Percentiles rank a stretch among this genome's conserved stretches.
Evolutionary conservation across 1,284 basidiomycete species (phyloP).

Genomic region (Trichosporon coremiiforme): DNA sequence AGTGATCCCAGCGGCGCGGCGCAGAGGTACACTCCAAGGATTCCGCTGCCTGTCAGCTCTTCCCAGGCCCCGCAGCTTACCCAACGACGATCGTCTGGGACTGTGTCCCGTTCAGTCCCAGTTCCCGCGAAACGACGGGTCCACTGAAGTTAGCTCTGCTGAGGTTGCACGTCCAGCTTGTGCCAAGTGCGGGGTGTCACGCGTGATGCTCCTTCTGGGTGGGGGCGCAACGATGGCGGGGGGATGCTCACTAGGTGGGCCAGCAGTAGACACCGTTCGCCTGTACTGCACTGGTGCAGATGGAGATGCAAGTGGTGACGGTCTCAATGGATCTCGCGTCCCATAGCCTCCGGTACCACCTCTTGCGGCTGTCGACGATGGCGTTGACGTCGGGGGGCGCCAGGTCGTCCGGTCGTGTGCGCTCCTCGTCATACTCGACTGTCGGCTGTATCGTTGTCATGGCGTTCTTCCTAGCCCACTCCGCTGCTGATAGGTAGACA

Average conservation of each 20-base stretch:
- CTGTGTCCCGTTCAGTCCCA: conserved; percentile 46
- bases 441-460: conserved; percentile 17
- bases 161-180: conserved; percentile 8
- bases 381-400: conserved; percentile 40
- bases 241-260: conserved; percentile 51
- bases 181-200: neutral
- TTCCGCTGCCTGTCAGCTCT: conserved; percentile 41
- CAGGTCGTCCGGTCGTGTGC: conserved; percentile 16
- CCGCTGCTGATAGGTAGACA: neutral
- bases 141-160: conserved; percentile 37
- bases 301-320: conserved; percentile 45
- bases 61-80: conserved; percentile 33
- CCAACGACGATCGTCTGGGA: conserved; percentile 55
- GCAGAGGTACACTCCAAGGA: conserved; percentile 55
- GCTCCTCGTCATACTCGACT: conserved; percentile 8
- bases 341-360: conserved; percentile 35
- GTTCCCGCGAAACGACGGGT: conserved; percentile 45
- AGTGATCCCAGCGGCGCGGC: conserved; percentile 54
- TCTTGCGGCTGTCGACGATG: conserved; percentile 39
- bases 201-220: neutral
- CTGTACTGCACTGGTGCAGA: conserved; percentile 47
- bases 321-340: conserved; percentile 37
- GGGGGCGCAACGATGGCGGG: neutral
- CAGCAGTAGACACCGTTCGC: conserved; percentile 58
- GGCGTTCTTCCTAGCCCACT: neutral